Base-by-base conservation (phyloP, 164 flowering plant genomes). In the Vitis cinerea region DNA sequence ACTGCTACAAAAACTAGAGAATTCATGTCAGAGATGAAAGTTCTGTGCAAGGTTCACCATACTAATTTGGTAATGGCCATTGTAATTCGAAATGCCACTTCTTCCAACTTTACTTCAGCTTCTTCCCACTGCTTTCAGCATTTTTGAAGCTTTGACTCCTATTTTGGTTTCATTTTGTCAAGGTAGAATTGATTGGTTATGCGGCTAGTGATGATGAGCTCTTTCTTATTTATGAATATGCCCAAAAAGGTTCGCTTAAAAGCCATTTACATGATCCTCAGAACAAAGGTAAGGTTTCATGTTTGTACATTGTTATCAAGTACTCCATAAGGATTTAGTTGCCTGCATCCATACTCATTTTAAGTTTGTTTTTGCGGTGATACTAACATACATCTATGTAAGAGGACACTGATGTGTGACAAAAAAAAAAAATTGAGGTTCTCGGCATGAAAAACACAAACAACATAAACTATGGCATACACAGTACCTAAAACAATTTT, bases 141-240 rank as follows among this genome's bases (percentile, higher is more conserved):
- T 29, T 58, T 13, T 63, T 57, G 63, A 70, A 77, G 27, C 50
- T 59, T 78, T 79, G 81, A 81, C 77, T 78, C 74, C 71, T 31
- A n/a, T 64, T 66, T 69, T 78, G 51, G 30, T 74, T 83, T 85
- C 13, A 77, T 67, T 80, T 80, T 90, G 77, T 90, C 85, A 88
- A 93, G 98, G 98, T 94, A 82, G 98, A 94, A 78, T 75, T 94
- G 89, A 88, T 94, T 80, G 98, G 98, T 68, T 92, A 89, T 80
- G 93, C 97, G 2, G 92, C 97, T 27, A 88, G 81, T 59, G 81
- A 79, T 69, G 93, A 89, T 59, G 97, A 94, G 73, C 90, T 94
- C 60, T 90, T 92, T 75, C 90, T 94, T 50, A 79, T 92, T 51
- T 94, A 92, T 74, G 98, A 94, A 73, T 88, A 81, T 82, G 92